phyloP scores from a whole-genome alignment of 768 basidiomycete genomes.

The Boletus coccyginus region DNA sequence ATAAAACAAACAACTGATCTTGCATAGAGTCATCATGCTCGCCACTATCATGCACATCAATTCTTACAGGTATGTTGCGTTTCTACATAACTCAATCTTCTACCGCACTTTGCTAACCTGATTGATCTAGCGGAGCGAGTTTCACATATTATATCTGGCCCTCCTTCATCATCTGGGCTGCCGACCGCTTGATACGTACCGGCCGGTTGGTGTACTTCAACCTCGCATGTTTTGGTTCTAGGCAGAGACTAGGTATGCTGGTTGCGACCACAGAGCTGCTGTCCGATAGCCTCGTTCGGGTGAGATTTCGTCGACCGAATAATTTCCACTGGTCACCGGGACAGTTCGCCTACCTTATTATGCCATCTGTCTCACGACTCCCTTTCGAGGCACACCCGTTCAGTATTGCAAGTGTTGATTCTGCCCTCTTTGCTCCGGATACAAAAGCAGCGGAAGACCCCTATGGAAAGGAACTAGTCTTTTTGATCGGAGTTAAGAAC shows the following conservation, averaged over 20 bases:
- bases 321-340: conserved; percentile 51
- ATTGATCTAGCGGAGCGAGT: conserved; percentile 13
- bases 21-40: conserved; percentile 28
- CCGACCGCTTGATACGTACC: conserved; percentile 48
- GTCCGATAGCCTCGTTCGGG: conserved; percentile 42
- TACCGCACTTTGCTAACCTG: background rate
- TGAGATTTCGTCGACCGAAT: conserved; percentile 42
- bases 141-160: conserved; percentile 44
- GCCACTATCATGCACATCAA: conserved; percentile 41
- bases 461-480: conserved; percentile 41
- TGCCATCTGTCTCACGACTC: conserved; percentile 41
- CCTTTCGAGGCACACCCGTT: conserved; percentile 57
- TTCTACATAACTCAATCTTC: conserved; percentile 12
- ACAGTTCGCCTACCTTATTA: conserved; percentile 49
- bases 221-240: conserved; percentile 33
- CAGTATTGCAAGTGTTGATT: conserved; percentile 46
- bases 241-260: conserved; percentile 18
- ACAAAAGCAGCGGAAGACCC: background rate
- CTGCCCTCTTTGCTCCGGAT: conserved; percentile 10
- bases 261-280: conserved; percentile 40
- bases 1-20: conserved; percentile 38
- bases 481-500: conserved; percentile 52
- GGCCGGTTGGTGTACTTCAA: conserved; percentile 43
- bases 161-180: conserved; percentile 49
- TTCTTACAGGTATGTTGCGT: conserved; percentile 27